Base-by-base conservation (phyloP, 805 yeast species). In the Yamadazyma akitaensis region DNA sequence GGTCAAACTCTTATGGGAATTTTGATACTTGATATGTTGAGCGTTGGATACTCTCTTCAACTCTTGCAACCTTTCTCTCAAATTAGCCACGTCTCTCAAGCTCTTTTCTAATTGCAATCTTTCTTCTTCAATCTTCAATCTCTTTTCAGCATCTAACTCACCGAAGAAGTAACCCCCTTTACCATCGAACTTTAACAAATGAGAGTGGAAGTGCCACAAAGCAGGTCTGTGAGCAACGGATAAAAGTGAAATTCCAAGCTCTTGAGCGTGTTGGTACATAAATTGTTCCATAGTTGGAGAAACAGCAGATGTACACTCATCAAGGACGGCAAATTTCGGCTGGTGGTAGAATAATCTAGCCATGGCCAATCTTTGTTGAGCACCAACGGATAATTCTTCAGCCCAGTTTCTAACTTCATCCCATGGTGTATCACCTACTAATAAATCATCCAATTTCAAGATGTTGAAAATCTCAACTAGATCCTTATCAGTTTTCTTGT, bases 291-390 rank as follows among this genome's bases (percentile, higher is more conserved):
- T 84, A 50, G 85, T 87, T 10, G 94, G 88, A 0, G 97, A 84
- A 2, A 91, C 96, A 1, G 96, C 92, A 3, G 96, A 88, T 0
- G 98, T 91, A 65, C 97, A 91, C 70, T 91, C 98, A 67, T 91
- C 98, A 53, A 91, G 72, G 21, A 91, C 96, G 0, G 98, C 98
- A 73, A 90, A 91, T 63, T 82, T 85, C 1, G 98, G 98, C 57
- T 78, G 77, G 64, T 91, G 97, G 61, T 90, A 91, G 61, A 87
- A 91, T 65, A 91, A 74, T 58, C 97, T 77, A 2, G 96, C 96
- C 86, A 92, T 84, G 12, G 97, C 97, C 53, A 91, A 74, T 56
- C 96, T 73, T 63, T 91, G 97, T 64, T 91, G 97, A 19, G 91
- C 95, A 24, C 98, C 97, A 53, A 84, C 82, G 1, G 95, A 85